phyloP scores from a whole-genome alignment of 2,329 filamentous ascomycete species.

The Grosmannia clavigera region DNA sequence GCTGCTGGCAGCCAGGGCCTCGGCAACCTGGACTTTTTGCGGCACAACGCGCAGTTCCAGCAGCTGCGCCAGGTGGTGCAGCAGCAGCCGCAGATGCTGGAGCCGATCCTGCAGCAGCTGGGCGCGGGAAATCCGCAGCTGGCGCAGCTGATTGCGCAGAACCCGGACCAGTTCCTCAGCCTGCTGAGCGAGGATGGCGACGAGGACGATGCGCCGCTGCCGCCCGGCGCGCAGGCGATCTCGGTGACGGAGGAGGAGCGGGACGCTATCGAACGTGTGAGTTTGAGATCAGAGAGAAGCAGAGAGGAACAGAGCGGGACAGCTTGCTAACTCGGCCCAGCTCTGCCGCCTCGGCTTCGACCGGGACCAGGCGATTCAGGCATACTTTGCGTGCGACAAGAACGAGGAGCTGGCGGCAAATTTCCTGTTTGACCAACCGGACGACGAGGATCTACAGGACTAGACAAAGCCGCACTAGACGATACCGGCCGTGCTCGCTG shows the following conservation, averaged over 20 bases:
- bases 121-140: slow-evolving; percentile 90
- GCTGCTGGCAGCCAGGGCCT: slow-evolving; percentile 42
- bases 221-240: slow-evolving; percentile 80
- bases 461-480: neutral
- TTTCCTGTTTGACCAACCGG: slow-evolving; percentile 94
- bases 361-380: slow-evolving; percentile 87
- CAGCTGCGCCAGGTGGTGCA: slow-evolving; percentile 95
- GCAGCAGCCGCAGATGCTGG: slow-evolving; percentile 95
- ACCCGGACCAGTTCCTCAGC: slow-evolving; percentile 87
- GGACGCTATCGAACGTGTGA: slow-evolving; percentile 88
- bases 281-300: slow-evolving; percentile 16
- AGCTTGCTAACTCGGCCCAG: slow-evolving; percentile 27
- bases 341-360: slow-evolving; percentile 89
- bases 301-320: neutral
- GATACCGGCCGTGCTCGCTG: neutral
- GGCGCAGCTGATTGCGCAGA: slow-evolving; percentile 79
- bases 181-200: slow-evolving; percentile 80
- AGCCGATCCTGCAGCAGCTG: slow-evolving; percentile 93
- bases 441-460: slow-evolving; percentile 54
- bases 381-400: slow-evolving; percentile 98
- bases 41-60: slow-evolving; percentile 95
- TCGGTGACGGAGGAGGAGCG: slow-evolving; percentile 91
- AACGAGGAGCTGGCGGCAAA: slow-evolving; percentile 98
- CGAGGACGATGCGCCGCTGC: slow-evolving; percentile 63
- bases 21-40: slow-evolving; percentile 82